These are phyloP conservation scores for Naganishia sp. DNA, from an alignment of 1,284 basidiomycete species.

Conservation along the genomic window DNA sequence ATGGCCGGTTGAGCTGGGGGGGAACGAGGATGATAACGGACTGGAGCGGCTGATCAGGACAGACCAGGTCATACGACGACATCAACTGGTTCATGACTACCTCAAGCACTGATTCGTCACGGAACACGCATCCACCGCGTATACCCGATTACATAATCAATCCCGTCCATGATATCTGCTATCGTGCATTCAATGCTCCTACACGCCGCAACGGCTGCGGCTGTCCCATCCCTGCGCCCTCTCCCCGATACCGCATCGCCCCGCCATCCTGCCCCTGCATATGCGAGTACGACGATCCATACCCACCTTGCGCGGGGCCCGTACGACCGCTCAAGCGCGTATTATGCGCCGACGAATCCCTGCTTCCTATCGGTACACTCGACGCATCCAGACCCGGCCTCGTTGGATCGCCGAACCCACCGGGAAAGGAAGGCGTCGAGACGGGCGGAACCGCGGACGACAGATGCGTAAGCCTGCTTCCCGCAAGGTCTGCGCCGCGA, in stretches of 20 bases:
- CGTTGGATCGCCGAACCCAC: constrained; percentile 4
- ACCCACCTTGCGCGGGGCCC: background rate
- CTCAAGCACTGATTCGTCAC: constrained; percentile 6
- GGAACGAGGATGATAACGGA: background rate
- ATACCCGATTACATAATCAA: background rate
- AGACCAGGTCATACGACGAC: background rate
- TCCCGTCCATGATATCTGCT: background rate
- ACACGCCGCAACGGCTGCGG: background rate
- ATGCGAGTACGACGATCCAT: background rate
- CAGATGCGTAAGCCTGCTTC: background rate
- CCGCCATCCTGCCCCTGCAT: background rate
- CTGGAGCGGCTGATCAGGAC: background rate
- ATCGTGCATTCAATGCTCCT: constrained; percentile 14
- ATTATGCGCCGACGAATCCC: background rate
- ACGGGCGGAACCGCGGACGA: background rate
- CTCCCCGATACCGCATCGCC: background rate
- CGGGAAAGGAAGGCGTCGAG: constrained; percentile 17
- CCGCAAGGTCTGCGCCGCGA: background rate
- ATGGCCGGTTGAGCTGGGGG: constrained; percentile 39
- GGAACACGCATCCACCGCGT: background rate
- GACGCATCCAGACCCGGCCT: background rate
- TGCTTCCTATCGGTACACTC: background rate
- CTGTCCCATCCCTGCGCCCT: background rate
- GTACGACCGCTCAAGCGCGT: background rate
- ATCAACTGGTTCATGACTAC: background rate